Conservation (phyloP, 495 filamentous ascomycete genomes). For the Aspergillus carlsbadensis region DNA sequence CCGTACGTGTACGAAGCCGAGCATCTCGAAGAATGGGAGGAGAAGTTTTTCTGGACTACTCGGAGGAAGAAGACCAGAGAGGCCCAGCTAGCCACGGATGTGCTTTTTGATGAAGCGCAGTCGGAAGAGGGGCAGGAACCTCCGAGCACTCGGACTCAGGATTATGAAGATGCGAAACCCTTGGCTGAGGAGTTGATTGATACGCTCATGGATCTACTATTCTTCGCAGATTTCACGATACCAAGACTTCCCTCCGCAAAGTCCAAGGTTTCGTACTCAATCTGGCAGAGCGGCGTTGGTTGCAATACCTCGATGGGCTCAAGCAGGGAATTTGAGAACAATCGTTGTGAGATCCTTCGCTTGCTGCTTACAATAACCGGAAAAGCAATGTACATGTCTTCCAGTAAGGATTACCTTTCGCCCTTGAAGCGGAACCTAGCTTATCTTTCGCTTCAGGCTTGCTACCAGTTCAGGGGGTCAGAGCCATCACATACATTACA, state of each 20-base stretch:
- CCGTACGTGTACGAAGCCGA: slow-evolving; percentile 94
- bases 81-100: slow-evolving; percentile 59
- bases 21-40: slow-evolving; percentile 81
- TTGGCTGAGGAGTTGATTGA: slow-evolving; percentile 94
- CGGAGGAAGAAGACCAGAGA: slow-evolving; percentile 61
- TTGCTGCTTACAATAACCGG: slow-evolving; percentile 82
- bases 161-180: slow-evolving; percentile 81
- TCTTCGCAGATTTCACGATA: slow-evolving; percentile 87
- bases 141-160: slow-evolving; percentile 47
- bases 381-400: slow-evolving; percentile 90
- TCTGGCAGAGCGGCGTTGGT: slow-evolving; percentile 97
- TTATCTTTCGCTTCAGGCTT: slow-evolving; percentile 46
- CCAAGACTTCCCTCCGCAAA: slow-evolving; percentile 64
- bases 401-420: slow-evolving; percentile 50
- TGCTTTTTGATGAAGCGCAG: slow-evolving; percentile 80
- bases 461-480: slow-evolving; percentile 81
- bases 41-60: slow-evolving; percentile 86
- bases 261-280: slow-evolving; percentile 84
- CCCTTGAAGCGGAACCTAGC: not conserved
- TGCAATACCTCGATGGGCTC: slow-evolving; percentile 88
- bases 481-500: slow-evolving; percentile 84
- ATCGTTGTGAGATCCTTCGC: slow-evolving; percentile 85
- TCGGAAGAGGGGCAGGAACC: slow-evolving; percentile 47
- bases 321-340: slow-evolving; percentile 86
- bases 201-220: slow-evolving; percentile 83